Percentiles rank a stretch among this genome's conserved stretches.
These are phyloP conservation scores for Parathielavia appendiculata DNA, from an alignment of 495 filamentous ascomycete genomes.

Conservation along the genomic window DNA sequence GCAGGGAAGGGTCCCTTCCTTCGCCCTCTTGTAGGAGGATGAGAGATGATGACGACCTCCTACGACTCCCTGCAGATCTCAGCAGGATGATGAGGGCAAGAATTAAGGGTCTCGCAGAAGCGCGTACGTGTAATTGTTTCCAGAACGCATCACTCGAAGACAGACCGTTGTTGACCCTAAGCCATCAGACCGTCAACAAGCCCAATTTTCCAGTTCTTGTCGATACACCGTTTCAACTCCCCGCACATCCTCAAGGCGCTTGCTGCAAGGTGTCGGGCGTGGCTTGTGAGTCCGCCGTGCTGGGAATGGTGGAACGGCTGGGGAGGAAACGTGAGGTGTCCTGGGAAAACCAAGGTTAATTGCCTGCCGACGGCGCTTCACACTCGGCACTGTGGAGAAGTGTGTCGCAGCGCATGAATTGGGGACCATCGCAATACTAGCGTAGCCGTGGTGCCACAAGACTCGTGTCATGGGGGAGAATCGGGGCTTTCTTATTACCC, in stretches of 20 bases:
- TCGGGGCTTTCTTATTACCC: background rate
- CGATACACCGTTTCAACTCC: background rate
- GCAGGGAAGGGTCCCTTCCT: conserved; percentile 10
- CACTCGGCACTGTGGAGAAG: too few relatives aligned
- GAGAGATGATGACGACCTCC: background rate
- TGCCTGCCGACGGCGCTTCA: too few relatives aligned
- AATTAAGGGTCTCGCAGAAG: background rate
- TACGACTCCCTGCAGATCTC: conserved; percentile 10
- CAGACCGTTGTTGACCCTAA: background rate
- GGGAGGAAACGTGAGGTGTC: background rate
- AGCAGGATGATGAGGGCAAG: background rate
- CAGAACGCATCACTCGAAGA: background rate
- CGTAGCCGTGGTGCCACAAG: background rate
- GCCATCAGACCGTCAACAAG: background rate
- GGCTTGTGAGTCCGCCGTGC: conserved; percentile 3
- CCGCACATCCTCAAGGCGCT: background rate
- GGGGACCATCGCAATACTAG: background rate
- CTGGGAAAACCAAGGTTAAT: too few relatives aligned
- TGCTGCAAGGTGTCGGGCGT: background rate
- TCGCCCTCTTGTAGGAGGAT: background rate
- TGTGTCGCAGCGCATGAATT: conserved; percentile 5
- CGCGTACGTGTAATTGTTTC: background rate
- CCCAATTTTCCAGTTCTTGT: background rate
- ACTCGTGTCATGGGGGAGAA: conserved; percentile 6
- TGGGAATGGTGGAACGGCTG: background rate